Evolutionary conservation across 768 basidiomycete genomes (phyloP).

Genomic region (Pisolithus tinctorius): DNA sequence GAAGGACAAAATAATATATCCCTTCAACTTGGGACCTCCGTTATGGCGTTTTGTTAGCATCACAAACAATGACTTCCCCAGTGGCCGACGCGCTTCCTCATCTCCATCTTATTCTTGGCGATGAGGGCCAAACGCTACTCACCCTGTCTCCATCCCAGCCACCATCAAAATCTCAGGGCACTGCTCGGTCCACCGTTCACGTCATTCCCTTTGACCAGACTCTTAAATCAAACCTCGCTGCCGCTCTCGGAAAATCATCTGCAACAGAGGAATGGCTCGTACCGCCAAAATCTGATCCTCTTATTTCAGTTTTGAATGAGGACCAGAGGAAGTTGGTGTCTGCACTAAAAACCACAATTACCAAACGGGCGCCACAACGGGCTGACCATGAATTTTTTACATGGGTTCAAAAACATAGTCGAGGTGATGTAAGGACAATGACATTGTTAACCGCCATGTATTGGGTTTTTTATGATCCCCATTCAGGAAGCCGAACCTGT

Average conservation of each 20-base stretch:
- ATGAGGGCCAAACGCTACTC: constrained; percentile 46
- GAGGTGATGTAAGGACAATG: background rate
- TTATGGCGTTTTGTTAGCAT: constrained; percentile 57
- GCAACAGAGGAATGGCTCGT: constrained; percentile 42
- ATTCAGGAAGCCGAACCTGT: constrained; percentile 11
- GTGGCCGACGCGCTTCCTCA: constrained; percentile 27
- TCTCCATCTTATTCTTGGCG: constrained; percentile 26
- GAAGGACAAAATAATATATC: constrained; percentile 38
- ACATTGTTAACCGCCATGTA: constrained; percentile 3
- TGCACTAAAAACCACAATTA: constrained; percentile 35
- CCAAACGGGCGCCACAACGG: constrained; percentile 37
- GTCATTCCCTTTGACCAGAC: constrained; percentile 53
- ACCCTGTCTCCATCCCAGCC: constrained; percentile 35
- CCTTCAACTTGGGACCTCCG: constrained; percentile 66
- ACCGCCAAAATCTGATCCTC: background rate
- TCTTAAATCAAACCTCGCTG: constrained; percentile 51
- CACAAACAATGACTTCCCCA: constrained; percentile 45
- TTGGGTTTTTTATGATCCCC: background rate
- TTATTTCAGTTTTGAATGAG: constrained; percentile 11
- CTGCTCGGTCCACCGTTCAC: constrained; percentile 45
- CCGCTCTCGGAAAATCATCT: constrained; percentile 49
- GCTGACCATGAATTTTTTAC: constrained; percentile 57
- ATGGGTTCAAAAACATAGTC: constrained; percentile 43
- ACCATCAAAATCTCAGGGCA: constrained; percentile 1
- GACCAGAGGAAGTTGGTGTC: constrained; percentile 29